Base-by-base conservation (phyloP, 225 moss, liverwort and hornwort genomes). In the Rhytidiadelphus loreus region DNA sequence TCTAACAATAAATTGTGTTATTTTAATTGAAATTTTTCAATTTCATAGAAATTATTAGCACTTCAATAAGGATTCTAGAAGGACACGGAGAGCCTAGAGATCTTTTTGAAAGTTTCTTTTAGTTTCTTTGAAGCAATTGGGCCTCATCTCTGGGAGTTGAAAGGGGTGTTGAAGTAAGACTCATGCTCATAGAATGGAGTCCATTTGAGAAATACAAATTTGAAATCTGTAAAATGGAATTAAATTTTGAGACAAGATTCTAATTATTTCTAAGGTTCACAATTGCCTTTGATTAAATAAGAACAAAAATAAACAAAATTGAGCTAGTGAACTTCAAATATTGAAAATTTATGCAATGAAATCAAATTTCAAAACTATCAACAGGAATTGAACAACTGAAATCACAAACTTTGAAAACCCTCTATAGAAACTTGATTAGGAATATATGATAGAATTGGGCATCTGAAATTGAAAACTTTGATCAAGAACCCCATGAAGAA, bases 401-500 rank as follows among this genome's bases (percentile, higher is more conserved):
- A 80, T 29, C 0, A 0, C 41, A 29, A 80, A 29, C 13, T 20
- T 41, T 41, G 19, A 19, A 2, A 58, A 28, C 3, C 12, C 3
- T 12, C 8, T 5, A 19, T 1, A 43, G 12, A 13, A n/a, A 18
- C 0, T 0, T 57, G 2, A 59, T 43, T 7, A 26, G 0, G 19
- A 29, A 20, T 28, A 56, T 7, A 79, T 39, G 39, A 39, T 58
- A 16, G 12, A 53, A 23, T 37, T 30, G 12, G 13, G 21, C 8
- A 20, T 9, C 2, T 43, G 12, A 32, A 61, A 21, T 81, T 60
- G 18, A 4, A 61, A 43, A 59, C 30, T 58, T 4, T 43, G 6
- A 50, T 48, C 10, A 3, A 30, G 3, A 39, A 80, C 2, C 13
- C 8, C 13, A 6, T 41, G 6, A 29, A 57, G 39, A 13, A 43